phyloP scores from a whole-genome alignment of 805 yeast genomes.

The Kuraishia hungarica region DNA sequence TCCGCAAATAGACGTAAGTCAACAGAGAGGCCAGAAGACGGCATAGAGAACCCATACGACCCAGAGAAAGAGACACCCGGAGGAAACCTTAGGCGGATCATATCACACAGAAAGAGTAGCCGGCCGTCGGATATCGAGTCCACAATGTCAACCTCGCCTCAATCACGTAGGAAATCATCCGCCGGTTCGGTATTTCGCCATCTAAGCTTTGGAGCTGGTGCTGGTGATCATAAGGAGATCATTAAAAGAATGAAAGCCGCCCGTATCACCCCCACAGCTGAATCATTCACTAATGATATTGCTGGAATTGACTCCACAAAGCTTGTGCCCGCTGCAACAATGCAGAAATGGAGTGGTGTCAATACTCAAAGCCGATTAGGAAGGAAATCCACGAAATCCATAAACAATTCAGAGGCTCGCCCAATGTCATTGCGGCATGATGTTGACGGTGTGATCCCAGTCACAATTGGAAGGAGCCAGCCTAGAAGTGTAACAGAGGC shows the following conservation, averaged over 20 bases:
- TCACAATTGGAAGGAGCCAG: background rate
- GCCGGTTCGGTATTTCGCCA: conserved; percentile 13
- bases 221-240: conserved; percentile 20
- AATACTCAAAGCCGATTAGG: background rate
- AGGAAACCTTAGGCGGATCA: conserved; percentile 13
- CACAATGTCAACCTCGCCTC: conserved; percentile 1
- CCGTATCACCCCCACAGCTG: conserved; percentile 32
- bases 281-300: conserved; percentile 31
- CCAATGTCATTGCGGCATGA: background rate
- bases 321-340: background rate
- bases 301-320: conserved; percentile 27
- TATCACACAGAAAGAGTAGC: conserved; percentile 15
- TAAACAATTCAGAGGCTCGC: background rate
- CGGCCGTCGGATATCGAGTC: conserved; percentile 15
- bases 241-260: conserved; percentile 21
- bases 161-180: background rate
- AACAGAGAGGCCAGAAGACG: conserved; percentile 15
- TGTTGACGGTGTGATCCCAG: background rate
- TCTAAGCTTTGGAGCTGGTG: conserved; percentile 22
- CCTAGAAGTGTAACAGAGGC: too few relatives aligned
- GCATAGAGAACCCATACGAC: conserved; percentile 17
- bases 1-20: conserved; percentile 21
- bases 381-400: background rate
- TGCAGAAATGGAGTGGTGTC: background rate
- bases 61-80: conserved; percentile 17